These are phyloP conservation scores for Mycena belliarum DNA, from an alignment of 768 basidiomycete species.

Conservation along the genomic window DNA sequence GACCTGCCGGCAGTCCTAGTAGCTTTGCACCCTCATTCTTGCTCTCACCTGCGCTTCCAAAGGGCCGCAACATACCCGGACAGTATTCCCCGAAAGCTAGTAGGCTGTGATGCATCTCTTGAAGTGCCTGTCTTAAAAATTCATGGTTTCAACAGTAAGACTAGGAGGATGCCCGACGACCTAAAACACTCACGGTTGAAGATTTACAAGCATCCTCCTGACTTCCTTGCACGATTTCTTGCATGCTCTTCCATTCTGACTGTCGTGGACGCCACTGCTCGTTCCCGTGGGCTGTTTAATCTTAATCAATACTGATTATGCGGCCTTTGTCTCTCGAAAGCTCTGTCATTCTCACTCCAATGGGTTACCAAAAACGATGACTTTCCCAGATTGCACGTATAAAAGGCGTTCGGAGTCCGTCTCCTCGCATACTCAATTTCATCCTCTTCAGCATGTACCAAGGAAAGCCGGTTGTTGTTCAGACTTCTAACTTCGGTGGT, in stretches of 20 bases:
- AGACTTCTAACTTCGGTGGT: conserved; percentile 18
- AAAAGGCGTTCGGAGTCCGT: background rate
- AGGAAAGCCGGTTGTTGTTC: conserved; percentile 9
- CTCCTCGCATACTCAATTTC: background rate
- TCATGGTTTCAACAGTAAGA: too few relatives aligned
- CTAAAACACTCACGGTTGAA: background rate
- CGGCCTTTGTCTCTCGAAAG: background rate
- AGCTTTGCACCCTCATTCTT: background rate
- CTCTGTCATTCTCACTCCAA: too few relatives aligned
- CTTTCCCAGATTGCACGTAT: background rate
- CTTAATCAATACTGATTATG: background rate
- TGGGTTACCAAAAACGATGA: background rate
- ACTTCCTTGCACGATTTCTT: background rate
- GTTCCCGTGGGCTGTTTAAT: background rate
- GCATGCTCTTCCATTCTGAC: background rate
- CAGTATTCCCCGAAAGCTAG: too few relatives aligned
- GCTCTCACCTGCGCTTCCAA: background rate
- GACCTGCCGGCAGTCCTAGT: too few relatives aligned
- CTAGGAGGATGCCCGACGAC: too few relatives aligned
- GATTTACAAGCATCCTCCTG: background rate
- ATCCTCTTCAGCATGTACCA: conserved; percentile 10
- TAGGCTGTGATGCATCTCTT: too few relatives aligned
- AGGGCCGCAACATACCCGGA: background rate
- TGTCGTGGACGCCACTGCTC: background rate
- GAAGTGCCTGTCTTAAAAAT: too few relatives aligned